These are phyloP conservation scores for Pholiota conissans DNA, from an alignment of 768 basidiomycete species.

Conservation along the genomic window DNA sequence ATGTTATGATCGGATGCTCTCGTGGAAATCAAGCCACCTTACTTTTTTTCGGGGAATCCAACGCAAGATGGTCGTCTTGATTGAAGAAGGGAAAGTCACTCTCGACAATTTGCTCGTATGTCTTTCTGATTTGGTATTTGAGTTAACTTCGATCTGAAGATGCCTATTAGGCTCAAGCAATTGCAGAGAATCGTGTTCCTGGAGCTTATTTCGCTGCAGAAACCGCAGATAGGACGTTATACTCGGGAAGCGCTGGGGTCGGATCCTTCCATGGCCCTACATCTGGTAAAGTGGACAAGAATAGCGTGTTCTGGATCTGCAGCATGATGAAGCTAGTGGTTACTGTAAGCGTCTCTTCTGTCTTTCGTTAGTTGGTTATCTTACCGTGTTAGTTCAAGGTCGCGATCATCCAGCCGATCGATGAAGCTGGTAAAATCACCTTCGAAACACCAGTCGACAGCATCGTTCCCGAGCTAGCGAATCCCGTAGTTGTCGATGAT, in stretches of 20 bases:
- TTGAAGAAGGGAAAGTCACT: conserved; percentile 7
- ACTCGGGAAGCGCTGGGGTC: conserved; percentile 23
- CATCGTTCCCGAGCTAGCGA: conserved; percentile 29
- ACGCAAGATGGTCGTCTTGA: conserved; percentile 10
- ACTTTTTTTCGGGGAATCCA: neutral
- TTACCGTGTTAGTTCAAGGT: conserved; percentile 17
- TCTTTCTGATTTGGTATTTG: neutral
- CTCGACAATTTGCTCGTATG: conserved; percentile 17
- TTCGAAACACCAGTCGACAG: conserved; percentile 27
- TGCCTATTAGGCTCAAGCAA: conserved; percentile 23
- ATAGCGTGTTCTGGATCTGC: conserved; percentile 33
- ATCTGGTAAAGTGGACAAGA: conserved; percentile 22
- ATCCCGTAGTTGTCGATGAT: conserved; percentile 23
- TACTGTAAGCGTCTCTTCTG: conserved; percentile 16
- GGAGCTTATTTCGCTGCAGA: conserved; percentile 26
- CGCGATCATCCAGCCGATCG: conserved; percentile 33
- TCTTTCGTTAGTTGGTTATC: neutral
- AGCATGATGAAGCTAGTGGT: conserved; percentile 32
- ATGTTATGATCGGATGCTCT: too few relatives aligned
- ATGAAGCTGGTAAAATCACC: conserved; percentile 28
- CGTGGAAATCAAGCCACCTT: neutral
- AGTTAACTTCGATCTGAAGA: too few relatives aligned
- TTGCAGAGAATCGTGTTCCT: conserved; percentile 20
- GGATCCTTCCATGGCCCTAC: conserved; percentile 24
- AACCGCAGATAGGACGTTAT: conserved; percentile 22